These are phyloP conservation scores for Castanopsis chinensis DNA, from an alignment of 306 rosid genomes.

Conservation along the genomic window DNA sequence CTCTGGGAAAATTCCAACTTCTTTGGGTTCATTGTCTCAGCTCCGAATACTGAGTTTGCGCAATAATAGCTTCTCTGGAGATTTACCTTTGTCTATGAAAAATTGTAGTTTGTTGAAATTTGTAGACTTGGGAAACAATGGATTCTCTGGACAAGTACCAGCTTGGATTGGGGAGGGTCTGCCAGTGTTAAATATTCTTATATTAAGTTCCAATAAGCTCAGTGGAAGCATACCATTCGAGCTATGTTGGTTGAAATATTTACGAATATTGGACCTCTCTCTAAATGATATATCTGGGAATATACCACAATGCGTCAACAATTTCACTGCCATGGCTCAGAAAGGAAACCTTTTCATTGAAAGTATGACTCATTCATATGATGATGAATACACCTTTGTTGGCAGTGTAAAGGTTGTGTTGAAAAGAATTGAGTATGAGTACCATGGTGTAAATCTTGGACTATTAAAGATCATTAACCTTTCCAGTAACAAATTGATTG, in stretches of 20 bases:
- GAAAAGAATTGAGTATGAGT: too few relatives aligned
- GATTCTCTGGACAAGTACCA: constrained; percentile 25
- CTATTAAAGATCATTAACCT: too few relatives aligned
- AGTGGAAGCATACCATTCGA: constrained; percentile 18
- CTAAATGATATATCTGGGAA: background rate
- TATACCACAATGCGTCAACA: constrained; percentile 10
- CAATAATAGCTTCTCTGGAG: background rate
- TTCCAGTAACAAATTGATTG: too few relatives aligned
- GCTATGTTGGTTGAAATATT: background rate
- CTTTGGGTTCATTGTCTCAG: background rate
- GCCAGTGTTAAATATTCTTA: constrained; percentile 8
- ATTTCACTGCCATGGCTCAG: background rate
- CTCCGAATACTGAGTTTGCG: background rate
- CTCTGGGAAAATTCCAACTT: background rate
- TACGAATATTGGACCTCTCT: constrained; percentile 19
- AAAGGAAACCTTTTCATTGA: rapidly evolving
- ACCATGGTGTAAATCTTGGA: too few relatives aligned
- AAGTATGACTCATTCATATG: too few relatives aligned
- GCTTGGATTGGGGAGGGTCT: constrained; percentile 4
- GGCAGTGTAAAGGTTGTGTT: too few relatives aligned
- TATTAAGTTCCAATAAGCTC: constrained; percentile 7
- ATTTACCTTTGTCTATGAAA: background rate
- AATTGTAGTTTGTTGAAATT: background rate
- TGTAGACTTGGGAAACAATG: constrained; percentile 30
- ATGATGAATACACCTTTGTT: too few relatives aligned